These are phyloP conservation scores for Corinectria fuckeliana DNA, from an alignment of 2,329 filamentous ascomycete species.

Conservation along the genomic window DNA sequence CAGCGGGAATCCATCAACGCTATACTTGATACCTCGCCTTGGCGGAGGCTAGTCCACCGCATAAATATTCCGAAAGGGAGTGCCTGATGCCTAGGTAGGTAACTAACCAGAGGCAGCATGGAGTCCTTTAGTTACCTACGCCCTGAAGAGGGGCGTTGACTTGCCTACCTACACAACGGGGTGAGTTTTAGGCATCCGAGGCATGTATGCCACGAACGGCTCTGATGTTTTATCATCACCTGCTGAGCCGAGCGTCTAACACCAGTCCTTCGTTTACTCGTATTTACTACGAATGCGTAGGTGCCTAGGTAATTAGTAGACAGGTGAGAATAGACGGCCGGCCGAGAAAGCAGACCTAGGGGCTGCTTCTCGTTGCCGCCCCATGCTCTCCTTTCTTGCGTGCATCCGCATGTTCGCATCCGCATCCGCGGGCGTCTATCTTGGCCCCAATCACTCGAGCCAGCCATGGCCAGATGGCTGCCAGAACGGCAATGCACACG, in stretches of 20 bases:
- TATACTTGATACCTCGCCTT: constrained; percentile 27
- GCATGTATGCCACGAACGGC: no score
- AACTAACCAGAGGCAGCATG: constrained; percentile 24
- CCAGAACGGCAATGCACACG: constrained; percentile 14
- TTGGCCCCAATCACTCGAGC: constrained; percentile 20
- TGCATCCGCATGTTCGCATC: constrained; percentile 23
- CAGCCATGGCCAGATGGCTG: constrained; percentile 15
- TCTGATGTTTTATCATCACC: no score
- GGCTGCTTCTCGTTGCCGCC: not conserved
- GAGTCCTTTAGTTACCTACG: constrained; percentile 2
- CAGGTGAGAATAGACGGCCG: no score
- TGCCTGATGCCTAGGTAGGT: constrained; percentile 26
- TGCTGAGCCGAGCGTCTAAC: no score
- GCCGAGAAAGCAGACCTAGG: not conserved
- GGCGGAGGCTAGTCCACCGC: constrained; percentile 29
- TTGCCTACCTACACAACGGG: not conserved
- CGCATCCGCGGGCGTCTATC: constrained; percentile 23
- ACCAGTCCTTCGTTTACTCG: no score
- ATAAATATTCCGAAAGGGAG: constrained; percentile 36
- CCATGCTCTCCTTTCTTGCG: constrained; percentile 10
- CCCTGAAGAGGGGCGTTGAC: not conserved
- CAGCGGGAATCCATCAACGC: constrained; percentile 13
- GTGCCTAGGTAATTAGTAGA: no score
- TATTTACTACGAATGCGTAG: no score
- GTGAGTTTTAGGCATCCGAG: no score